These are phyloP conservation scores for Anisodus acutangulus DNA, from an alignment of 257 asterid genomes.

Conservation along the genomic window DNA sequence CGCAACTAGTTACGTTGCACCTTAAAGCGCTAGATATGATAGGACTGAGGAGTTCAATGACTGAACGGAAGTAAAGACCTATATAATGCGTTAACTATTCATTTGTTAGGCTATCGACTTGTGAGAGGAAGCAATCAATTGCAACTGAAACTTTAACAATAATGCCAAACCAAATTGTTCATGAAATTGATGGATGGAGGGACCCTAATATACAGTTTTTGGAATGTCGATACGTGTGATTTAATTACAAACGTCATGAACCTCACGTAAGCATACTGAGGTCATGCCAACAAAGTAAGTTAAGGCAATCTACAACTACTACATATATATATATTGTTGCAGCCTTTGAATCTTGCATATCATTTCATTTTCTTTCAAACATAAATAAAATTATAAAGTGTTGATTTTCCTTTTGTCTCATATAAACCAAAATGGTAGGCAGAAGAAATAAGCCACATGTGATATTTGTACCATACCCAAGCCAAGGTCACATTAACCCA, in stretches of 20 bases:
- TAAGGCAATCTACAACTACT: not conserved
- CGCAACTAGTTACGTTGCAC: too few species aligned
- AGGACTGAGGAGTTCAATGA: too few species aligned
- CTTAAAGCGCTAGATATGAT: too few species aligned
- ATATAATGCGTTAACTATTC: not conserved
- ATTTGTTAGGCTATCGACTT: not conserved
- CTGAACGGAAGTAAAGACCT: not conserved
- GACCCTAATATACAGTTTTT: not conserved
- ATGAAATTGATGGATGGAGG: not conserved
- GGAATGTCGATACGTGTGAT: not conserved
- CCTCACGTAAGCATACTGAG: not conserved
- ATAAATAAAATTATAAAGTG: too few species aligned
- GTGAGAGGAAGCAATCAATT: not conserved
- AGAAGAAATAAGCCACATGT: slow-evolving; percentile 38
- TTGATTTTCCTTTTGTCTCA: not conserved
- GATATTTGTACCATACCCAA: slow-evolving; percentile 62
- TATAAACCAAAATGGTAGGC: not conserved
- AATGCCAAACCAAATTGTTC: not conserved
- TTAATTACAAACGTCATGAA: not conserved
- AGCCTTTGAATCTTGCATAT: not conserved
- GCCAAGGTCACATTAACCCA: slow-evolving; percentile 84
- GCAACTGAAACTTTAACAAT: not conserved
- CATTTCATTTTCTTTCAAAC: not conserved
- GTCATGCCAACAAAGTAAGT: not conserved
- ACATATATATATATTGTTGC: not conserved